Evolutionary conservation across 805 yeast genomes (phyloP).

Genomic region (Saccharomycopsis oosterbeekiorum): DNA sequence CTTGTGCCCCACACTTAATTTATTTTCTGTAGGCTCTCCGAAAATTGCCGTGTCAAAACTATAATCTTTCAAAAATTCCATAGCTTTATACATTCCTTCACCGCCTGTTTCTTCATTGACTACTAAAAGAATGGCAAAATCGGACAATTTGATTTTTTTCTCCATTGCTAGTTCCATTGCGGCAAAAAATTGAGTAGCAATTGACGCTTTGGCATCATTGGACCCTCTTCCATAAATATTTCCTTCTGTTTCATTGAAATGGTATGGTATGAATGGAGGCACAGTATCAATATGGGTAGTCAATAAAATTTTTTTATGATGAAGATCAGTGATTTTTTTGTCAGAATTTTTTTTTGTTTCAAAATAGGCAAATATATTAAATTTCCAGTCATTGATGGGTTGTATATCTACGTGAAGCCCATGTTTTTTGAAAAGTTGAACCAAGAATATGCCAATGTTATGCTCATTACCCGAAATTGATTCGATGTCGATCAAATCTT

Average conservation of each 20-base stretch:
- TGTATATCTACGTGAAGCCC: slow-evolving; percentile 31
- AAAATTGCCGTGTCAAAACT: slow-evolving; percentile 35
- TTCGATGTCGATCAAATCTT: slow-evolving; percentile 23
- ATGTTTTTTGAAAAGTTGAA: slow-evolving; percentile 25
- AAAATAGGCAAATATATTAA: slow-evolving; percentile 37
- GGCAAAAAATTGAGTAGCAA: slow-evolving; percentile 52
- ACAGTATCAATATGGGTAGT: slow-evolving; percentile 49
- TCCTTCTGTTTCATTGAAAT: slow-evolving; percentile 21
- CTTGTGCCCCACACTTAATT: slow-evolving; percentile 62
- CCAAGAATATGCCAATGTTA: slow-evolving; percentile 28
- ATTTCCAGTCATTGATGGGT: slow-evolving; percentile 24
- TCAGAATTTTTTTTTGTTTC: background rate
- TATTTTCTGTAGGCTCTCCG: slow-evolving; percentile 69
- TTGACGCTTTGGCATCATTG: slow-evolving; percentile 63
- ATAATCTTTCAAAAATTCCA: slow-evolving; percentile 26
- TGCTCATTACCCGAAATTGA: slow-evolving; percentile 26
- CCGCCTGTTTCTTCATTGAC: slow-evolving; percentile 70
- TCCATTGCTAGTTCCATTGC: slow-evolving; percentile 38
- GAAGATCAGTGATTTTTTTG: slow-evolving; percentile 23
- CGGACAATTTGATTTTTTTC: slow-evolving; percentile 29
- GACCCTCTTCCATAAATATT: slow-evolving; percentile 57
- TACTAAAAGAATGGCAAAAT: slow-evolving; percentile 48
- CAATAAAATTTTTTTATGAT: slow-evolving; percentile 32
- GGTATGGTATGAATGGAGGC: slow-evolving; percentile 39
- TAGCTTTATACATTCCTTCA: slow-evolving; percentile 45